Conservation (phyloP, 179 eudicot species). For the Beta corolliflora region DNA sequence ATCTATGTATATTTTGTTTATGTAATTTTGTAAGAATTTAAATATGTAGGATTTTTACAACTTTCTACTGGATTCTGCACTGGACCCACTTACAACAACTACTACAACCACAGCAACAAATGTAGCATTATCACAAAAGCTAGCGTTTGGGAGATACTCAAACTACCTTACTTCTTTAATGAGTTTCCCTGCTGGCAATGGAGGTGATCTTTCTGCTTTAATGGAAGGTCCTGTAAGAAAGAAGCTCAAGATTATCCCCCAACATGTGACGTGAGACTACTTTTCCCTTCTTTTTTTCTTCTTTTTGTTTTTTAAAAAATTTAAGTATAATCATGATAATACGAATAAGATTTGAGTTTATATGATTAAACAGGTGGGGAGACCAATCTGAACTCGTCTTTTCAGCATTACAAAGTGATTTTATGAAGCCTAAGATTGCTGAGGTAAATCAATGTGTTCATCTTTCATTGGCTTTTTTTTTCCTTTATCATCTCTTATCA, state of each 20-base stretch:
- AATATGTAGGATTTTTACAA: conserved; percentile 75
- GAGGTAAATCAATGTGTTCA: conserved; percentile 50
- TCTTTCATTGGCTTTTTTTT: not conserved
- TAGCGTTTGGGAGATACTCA: conserved; percentile 54
- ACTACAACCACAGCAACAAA: conserved; percentile 22
- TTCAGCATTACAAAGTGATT: conserved; percentile 53
- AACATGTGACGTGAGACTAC: conserved; percentile 53
- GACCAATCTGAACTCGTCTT: conserved; percentile 67
- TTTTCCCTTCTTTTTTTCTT: not conserved
- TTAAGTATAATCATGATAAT: not conserved
- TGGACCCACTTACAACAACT: conserved; percentile 54
- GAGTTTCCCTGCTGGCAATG: conserved; percentile 30
- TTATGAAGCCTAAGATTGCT: conserved; percentile 81
- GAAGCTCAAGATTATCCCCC: conserved; percentile 75
- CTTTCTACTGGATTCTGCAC: conserved; percentile 55
- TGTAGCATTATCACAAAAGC: conserved; percentile 24
- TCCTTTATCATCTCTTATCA: too few relatives aligned
- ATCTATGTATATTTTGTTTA: too few relatives aligned
- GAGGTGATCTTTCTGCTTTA: conserved; percentile 40
- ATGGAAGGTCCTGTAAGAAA: conserved; percentile 71
- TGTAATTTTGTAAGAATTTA: too few relatives aligned
- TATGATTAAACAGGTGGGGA: conserved; percentile 60
- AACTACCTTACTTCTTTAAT: conserved; percentile 46
- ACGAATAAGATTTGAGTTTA: not conserved
- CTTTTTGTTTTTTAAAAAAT: too few relatives aligned